Evolutionary conservation across 2,329 filamentous ascomycete genomes (phyloP), one percentile per base, ranked within the genome.

Genomic region (Xylariales sp.): DNA sequence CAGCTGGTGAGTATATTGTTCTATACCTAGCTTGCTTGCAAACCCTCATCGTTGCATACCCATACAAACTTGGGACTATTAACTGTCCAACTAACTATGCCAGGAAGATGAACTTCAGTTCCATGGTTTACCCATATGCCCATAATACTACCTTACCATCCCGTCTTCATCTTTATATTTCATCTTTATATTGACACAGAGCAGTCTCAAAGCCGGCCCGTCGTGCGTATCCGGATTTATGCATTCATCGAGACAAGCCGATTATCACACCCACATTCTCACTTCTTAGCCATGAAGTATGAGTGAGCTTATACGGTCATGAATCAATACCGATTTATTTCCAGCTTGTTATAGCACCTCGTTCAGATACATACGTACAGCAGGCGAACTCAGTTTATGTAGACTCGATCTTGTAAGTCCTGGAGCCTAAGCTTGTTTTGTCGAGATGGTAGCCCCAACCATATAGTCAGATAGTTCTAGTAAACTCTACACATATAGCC

Each of bases 351-450:
- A 9, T 46, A 18, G 28, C 28, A 43, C 32, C 45, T 52, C 45
- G 48, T 60, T 53, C 49, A 9, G 34, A 43, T 62, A 49, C 58
- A 50, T 54, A 36, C 18, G 34, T 48, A 58, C 62, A 62, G 8
- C 43, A 57, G 63, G 28, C 41, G 43, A 36, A 32, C 4, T 28
- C 28, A 30, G 9, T 34, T 43, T 14, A n/a, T 45, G 39, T 36
- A 57, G 57, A 56, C 57, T 43, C 12, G n/a, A 60, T 56, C 53
- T 63, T 63, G 61, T 63, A 45, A 30, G 43, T 50, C 39, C 12
- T 32, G 45, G 23, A n/a, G 2, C 16, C 32, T 30, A 43, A 16
- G 5, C 23, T 50, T 50, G n/a, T 28, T 34, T 50, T 16, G 32
- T 46, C 59, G 39, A 46, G 18, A 46, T 28, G 43, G 36, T 32